Conservation (phyloP, 1,284 basidiomycete genomes). For the Vanrija humicola region DNA sequence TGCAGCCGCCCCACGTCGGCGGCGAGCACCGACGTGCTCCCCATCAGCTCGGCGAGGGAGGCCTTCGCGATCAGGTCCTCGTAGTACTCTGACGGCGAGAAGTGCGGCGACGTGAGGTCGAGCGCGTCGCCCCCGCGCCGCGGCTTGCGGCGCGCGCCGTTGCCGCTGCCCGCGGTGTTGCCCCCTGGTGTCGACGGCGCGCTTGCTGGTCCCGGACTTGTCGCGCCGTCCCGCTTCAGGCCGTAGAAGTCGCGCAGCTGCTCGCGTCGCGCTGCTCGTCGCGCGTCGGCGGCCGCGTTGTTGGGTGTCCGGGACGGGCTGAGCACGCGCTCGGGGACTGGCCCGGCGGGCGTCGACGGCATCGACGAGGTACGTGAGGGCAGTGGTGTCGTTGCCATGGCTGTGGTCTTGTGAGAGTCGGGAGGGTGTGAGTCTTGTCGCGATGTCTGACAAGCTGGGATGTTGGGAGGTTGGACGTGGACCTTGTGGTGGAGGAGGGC, state of each 20-base stretch:
- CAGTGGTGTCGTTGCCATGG: not conserved
- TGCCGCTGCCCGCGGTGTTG: not conserved
- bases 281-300: slow-evolving; percentile 16
- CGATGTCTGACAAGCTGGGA: too few relatives aligned
- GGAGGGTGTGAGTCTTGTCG: too few relatives aligned
- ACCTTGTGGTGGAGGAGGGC: too few relatives aligned
- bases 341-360: not conserved
- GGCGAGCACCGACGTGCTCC: slow-evolving; percentile 29
- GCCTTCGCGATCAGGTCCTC: slow-evolving; percentile 37
- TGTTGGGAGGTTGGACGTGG: too few relatives aligned
- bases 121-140: not conserved
- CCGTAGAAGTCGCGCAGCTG: slow-evolving; percentile 44
- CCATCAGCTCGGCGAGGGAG: slow-evolving; percentile 35
- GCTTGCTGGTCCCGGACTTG: not conserved
- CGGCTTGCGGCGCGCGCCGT: not conserved
- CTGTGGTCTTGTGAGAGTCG: too few relatives aligned
- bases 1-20: slow-evolving; percentile 43
- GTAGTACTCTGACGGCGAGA: slow-evolving; percentile 41
- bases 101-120: slow-evolving; percentile 16
- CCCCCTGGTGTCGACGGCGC: not conserved
- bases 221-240: slow-evolving; percentile 20
- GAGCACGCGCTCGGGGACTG: slow-evolving; percentile 7
- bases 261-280: slow-evolving; percentile 32
- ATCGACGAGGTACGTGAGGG: not conserved
- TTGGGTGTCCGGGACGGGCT: slow-evolving; percentile 1